Evolutionary conservation across 140 eudicot species (phyloP), one percentile per base, ranked within the genome.

Genomic region (Ambrosia hybrid): DNA sequence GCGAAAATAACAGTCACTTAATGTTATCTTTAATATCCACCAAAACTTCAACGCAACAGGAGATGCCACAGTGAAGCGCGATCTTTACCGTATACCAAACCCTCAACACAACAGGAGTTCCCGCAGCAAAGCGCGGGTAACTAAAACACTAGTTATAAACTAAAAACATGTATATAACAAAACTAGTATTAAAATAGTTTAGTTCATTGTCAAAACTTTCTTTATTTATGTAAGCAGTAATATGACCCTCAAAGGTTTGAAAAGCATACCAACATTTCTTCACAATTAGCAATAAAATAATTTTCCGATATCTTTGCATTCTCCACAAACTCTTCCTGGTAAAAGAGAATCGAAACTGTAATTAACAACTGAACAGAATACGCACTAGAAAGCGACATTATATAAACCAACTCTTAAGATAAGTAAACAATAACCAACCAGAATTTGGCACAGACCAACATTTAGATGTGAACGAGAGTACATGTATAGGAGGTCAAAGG

Each of bases 221-320:
- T 41, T 41, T 16, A 39, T 16, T 41, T 43, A 57, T 58, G 64
- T 21, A 72, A 9, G 5, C 33, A 26, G 2, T 56, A 39, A 17
- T 38, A 49, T 5, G 14, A 37, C 30, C 16, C 45, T 53, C 26
- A 76, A 72, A 30, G 71, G 0, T 76, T 66, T 13, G 43, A 33
- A 57, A 71, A 63, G 52, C 92, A 72, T 88, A 94, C 99, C 99
- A 94, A 72, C 79, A 88, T 57, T 38, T 84, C 88, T 67, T 90
- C 97, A 76, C 97, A 94, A 53, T 90, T 76, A 36, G 90, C 43
- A 12, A 90, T 85, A 72, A 94, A 94, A 79, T 88, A 94, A 78
- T 82, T 82, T 14, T 87, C 79, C 43, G 99, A 94, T 75, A 94
- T 76, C 76, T 90, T 94, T 36, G 99, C 91, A 71, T 90, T 86